Evolutionary conservation across 495 filamentous ascomycete genomes (phyloP).

Genomic region (Aspergillus panamensis): DNA sequence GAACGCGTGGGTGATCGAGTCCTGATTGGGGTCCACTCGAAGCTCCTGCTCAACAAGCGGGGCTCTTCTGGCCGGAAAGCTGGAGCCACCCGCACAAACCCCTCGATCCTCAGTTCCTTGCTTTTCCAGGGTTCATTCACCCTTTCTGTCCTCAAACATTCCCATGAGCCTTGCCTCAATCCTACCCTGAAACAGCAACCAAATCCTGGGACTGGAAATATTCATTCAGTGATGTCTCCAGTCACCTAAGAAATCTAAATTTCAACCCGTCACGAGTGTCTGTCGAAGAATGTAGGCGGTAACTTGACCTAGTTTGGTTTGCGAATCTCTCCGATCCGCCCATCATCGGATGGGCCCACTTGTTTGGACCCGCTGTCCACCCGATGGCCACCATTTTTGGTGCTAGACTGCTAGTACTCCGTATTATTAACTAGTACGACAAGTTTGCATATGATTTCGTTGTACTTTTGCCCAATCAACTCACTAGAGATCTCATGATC

Average conservation of each 20-base stretch:
- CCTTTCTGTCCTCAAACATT: neutral
- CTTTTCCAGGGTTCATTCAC: neutral
- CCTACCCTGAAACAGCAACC: neutral
- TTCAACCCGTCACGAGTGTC: neutral
- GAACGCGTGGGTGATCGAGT: conserved; percentile 23
- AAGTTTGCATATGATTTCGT: no score
- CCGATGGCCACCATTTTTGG: no score
- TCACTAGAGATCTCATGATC: no score
- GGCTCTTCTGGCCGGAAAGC: neutral
- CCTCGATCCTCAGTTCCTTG: neutral
- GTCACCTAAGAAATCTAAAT: no score
- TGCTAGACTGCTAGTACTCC: no score
- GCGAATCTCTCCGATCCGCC: no score
- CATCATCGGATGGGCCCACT: no score
- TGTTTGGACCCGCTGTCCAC: no score
- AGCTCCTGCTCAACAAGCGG: conserved; percentile 2
- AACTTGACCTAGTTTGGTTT: no score
- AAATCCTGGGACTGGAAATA: neutral
- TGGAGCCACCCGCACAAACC: neutral
- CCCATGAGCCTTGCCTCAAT: neutral
- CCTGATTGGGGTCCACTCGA: conserved; percentile 18
- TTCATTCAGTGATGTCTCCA: no score
- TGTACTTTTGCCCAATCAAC: no score
- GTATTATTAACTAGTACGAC: no score
- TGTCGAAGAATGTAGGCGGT: neutral